Evolutionary conservation across 2,329 filamentous ascomycete species (phyloP).

Genomic region (Sordariomycetes sp.): DNA sequence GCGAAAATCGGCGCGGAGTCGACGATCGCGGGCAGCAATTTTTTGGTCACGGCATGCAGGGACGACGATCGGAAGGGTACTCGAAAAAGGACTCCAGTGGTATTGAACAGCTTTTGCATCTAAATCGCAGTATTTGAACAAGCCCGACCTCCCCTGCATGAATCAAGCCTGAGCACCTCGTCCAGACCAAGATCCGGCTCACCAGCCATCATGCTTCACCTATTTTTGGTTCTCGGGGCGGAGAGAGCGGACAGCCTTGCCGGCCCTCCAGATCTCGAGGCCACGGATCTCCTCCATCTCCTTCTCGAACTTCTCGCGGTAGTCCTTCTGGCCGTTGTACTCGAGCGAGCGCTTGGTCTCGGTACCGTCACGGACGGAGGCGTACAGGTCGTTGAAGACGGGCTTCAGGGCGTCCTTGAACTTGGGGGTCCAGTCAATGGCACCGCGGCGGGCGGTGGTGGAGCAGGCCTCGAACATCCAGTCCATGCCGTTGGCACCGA

Average conservation of each 20-base stretch:
- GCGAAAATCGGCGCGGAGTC: not conserved
- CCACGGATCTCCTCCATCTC: slow-evolving; percentile 98
- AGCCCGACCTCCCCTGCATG: slow-evolving; percentile 2
- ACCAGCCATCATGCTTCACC: slow-evolving; percentile 11
- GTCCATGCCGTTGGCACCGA: slow-evolving; percentile 97
- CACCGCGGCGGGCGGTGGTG: slow-evolving; percentile 93
- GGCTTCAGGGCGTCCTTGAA: slow-evolving; percentile 99
- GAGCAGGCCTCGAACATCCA: slow-evolving; percentile 99
- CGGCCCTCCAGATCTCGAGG: slow-evolving; percentile 97
- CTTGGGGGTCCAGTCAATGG: slow-evolving; percentile 94
- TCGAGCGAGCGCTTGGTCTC: slow-evolving; percentile 96
- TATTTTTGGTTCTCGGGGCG: slow-evolving; percentile 83
- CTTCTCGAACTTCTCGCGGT: slow-evolving; percentile 93
- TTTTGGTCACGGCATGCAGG: no score
- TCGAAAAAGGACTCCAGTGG: slow-evolving; percentile 4
- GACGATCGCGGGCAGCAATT: not conserved
- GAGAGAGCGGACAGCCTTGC: slow-evolving; percentile 88
- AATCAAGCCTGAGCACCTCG: not conserved
- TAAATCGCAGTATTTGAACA: slow-evolving; percentile 6
- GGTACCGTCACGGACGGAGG: slow-evolving; percentile 79
- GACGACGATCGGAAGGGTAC: no score
- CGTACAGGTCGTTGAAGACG: slow-evolving; percentile 95
- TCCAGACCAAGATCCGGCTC: not conserved
- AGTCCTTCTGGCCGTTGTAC: slow-evolving; percentile 93
- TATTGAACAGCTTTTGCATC: slow-evolving; percentile 2